phyloP scores from a whole-genome alignment of 2,329 filamentous ascomycete genomes.

The Diatrype stigma region DNA sequence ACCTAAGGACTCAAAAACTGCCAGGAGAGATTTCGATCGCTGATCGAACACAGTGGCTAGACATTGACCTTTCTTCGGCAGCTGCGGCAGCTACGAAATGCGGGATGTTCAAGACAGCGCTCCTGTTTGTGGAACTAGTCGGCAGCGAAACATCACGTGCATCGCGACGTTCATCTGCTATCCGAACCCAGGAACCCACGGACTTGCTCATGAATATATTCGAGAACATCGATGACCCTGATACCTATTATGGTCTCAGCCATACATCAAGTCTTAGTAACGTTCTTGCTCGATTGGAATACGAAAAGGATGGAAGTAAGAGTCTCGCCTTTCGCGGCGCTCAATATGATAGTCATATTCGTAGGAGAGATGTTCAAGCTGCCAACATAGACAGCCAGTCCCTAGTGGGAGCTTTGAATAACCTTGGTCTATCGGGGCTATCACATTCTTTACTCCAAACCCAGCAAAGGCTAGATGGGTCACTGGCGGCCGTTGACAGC shows the following conservation, averaged over 20 bases:
- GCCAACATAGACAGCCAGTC: conserved; percentile 60
- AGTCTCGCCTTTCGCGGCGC: conserved; percentile 88
- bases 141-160: conserved; percentile 41
- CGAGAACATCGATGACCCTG: conserved; percentile 89
- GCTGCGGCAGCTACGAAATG: conserved; percentile 71
- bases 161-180: conserved; percentile 63
- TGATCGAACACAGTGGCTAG: conserved; percentile 79
- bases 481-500: conserved; percentile 59
- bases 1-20: conserved; percentile 75
- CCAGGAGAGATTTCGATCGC: conserved; percentile 74
- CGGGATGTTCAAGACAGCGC: conserved; percentile 80
- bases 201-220: conserved; percentile 78
- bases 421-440: conserved; percentile 78
- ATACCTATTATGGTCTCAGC: conserved; percentile 89
- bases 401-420: conserved; percentile 72
- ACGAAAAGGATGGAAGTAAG: conserved; percentile 83
- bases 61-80: conserved; percentile 69
- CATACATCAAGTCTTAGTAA: conserved; percentile 72
- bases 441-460: conserved; percentile 74
- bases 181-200: conserved; percentile 51
- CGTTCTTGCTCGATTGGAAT: conserved; percentile 78
- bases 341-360: conserved; percentile 81
- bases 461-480: conserved; percentile 57
- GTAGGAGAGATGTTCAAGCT: conserved; percentile 47
- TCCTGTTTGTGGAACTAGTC: conserved; percentile 76